Conservation (phyloP, 208 protist genomes). For the Naegleria gruberi region DNA sequence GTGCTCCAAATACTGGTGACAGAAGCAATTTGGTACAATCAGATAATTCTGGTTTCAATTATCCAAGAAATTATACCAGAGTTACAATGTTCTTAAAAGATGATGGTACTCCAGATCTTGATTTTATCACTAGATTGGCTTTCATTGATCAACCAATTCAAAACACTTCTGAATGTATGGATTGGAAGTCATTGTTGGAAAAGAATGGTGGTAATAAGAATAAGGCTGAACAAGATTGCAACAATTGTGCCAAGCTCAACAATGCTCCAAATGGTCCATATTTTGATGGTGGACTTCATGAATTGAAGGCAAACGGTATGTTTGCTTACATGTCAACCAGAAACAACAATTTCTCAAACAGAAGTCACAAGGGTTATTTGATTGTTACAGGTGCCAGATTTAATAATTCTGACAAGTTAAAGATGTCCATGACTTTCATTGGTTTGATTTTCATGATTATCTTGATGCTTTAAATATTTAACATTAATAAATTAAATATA, state of each 20-base stretch:
- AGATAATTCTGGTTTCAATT: neutral
- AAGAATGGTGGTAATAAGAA: neutral
- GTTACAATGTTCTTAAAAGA: neutral
- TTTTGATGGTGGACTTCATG: neutral
- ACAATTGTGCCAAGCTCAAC: slow-evolving; percentile 30
- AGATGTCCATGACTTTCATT: neutral
- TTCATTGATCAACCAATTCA: neutral
- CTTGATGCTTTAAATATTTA: too few species aligned
- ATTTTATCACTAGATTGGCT: neutral
- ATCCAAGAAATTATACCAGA: neutral
- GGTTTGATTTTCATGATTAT: neutral
- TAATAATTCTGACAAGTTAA: neutral
- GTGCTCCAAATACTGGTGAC: slow-evolving; percentile 39
- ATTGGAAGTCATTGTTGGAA: neutral
- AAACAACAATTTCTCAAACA: slow-evolving; percentile 71
- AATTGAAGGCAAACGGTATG: slow-evolving; percentile 24
- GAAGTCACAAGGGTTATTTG: slow-evolving; percentile 49
- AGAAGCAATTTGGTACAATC: slow-evolving; percentile 55
- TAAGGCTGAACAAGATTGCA: neutral
- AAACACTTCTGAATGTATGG: neutral
- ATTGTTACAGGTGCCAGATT: neutral
- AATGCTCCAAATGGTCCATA: neutral
- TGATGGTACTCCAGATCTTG: neutral
- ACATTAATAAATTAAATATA: too few species aligned
- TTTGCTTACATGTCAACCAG: slow-evolving; percentile 54